A percentile compares a stretch with the other conserved stretches of the same genome.
Evolutionary conservation across 768 basidiomycete genomes (phyloP).

Genomic region (Auriscalpium microsporum): DNA sequence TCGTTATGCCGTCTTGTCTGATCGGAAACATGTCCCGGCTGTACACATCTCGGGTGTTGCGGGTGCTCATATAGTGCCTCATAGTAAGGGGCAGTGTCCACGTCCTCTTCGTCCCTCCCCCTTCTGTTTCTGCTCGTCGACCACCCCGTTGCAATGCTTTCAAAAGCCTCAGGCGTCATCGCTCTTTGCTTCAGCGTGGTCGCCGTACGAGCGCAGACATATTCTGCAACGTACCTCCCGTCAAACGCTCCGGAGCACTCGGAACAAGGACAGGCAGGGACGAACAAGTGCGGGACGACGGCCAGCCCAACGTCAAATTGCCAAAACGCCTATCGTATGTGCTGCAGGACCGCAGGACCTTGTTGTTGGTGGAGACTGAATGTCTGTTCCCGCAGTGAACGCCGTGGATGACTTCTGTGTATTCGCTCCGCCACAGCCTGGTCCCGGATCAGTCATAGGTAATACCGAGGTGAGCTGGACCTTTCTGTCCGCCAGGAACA

Average conservation of each 20-base stretch:
- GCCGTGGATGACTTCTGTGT: conserved; percentile 51
- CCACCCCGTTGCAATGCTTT: conserved; percentile 4
- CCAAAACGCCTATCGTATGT: conserved; percentile 52
- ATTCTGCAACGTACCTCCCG: conserved; percentile 42
- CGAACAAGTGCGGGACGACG: conserved; percentile 55
- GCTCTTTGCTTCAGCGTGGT: conserved; percentile 7
- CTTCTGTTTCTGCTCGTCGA: background rate
- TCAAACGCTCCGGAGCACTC: conserved; percentile 38
- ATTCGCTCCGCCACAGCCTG: conserved; percentile 43
- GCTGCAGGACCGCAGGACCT: background rate
- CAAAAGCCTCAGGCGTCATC: background rate
- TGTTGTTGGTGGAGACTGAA: background rate
- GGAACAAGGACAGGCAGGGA: conserved; percentile 53
- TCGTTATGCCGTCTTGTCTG: too few species aligned
- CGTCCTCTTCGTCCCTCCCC: background rate
- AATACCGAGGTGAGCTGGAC: conserved; percentile 43
- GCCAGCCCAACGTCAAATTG: conserved; percentile 51
- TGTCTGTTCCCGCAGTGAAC: conserved; percentile 34
- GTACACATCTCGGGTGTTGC: too few species aligned
- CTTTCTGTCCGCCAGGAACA: background rate
- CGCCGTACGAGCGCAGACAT: conserved; percentile 23
- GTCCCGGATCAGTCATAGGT: conserved; percentile 44
- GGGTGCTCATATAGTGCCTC: too few species aligned
- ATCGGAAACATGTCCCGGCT: too few species aligned
- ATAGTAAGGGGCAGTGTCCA: background rate